Conservation (phyloP, 441 rosid species). For the Gossypium gossypioides region DNA sequence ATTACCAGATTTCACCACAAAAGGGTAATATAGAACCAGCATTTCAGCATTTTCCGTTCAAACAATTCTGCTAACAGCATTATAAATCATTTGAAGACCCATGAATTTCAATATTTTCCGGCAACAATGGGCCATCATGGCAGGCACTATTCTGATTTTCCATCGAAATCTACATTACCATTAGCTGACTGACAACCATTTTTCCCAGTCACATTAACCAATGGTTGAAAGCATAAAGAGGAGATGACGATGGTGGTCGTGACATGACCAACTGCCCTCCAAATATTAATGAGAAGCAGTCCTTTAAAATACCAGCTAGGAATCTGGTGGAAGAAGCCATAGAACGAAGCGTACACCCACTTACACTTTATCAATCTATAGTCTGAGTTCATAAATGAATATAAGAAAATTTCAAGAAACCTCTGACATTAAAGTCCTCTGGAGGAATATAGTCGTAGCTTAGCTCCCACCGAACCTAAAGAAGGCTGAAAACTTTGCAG, state of each 20-base stretch:
- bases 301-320: not conserved
- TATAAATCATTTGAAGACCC: not conserved
- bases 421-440: not conserved
- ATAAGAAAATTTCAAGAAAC: not conserved
- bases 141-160: not conserved
- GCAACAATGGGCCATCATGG: not conserved
- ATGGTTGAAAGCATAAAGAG: conserved; percentile 1
- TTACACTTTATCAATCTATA: not conserved
- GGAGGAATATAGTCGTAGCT: not conserved
- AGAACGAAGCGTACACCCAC: not conserved
- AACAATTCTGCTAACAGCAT: not conserved
- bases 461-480: not conserved
- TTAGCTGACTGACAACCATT: not conserved
- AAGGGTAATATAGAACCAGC: not conserved
- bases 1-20: not conserved
- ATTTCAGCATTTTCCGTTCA: not conserved
- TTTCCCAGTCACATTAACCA: not conserved
- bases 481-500: conserved; percentile 5
- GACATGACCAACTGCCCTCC: conserved; percentile 9
- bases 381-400: not conserved
- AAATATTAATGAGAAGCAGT: conserved; percentile 2
- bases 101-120: not conserved
- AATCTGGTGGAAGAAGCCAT: not conserved
- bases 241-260: conserved; percentile 10
- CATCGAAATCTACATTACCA: not conserved